Percentiles rank a stretch among this genome's conserved stretches.
phyloP scores from a whole-genome alignment of 257 asterid genomes.

The Handroanthus guayacan region DNA sequence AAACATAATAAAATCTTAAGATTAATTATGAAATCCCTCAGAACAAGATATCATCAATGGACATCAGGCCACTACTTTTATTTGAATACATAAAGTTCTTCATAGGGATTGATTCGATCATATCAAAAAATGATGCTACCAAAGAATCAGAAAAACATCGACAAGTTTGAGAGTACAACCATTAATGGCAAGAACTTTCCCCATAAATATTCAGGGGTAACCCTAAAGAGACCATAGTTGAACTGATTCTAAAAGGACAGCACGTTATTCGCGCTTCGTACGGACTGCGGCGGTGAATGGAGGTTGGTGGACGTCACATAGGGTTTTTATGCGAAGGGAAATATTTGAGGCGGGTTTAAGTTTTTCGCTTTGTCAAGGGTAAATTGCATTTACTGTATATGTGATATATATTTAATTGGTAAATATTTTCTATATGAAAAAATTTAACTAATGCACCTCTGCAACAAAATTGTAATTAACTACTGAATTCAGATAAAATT shows the following conservation, averaged over 20 bases:
- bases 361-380: no score
- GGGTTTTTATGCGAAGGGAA: not conserved
- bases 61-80: slow-evolving; percentile 61
- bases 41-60: slow-evolving; percentile 49
- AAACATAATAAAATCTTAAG: not conserved
- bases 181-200: not conserved
- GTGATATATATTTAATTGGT: no score
- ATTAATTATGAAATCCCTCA: slow-evolving; percentile 33
- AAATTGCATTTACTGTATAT: no score
- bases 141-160: not conserved
- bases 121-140: no score
- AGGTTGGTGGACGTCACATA: not conserved
- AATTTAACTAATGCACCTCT: no score
- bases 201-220: not conserved
- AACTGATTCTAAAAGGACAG: slow-evolving; percentile 1
- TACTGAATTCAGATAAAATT: no score
- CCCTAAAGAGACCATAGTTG: not conserved
- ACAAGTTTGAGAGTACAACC: not conserved
- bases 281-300: slow-evolving; percentile 10
- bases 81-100: slow-evolving; percentile 36
- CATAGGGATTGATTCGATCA: slow-evolving; percentile 40
- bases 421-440: no score
- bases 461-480: no score
- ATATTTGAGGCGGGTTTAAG: not conserved
- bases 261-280: not conserved